Base-by-base conservation (phyloP, 2,329 filamentous ascomycete species). In the Pseudogymnoascus sp. region DNA sequence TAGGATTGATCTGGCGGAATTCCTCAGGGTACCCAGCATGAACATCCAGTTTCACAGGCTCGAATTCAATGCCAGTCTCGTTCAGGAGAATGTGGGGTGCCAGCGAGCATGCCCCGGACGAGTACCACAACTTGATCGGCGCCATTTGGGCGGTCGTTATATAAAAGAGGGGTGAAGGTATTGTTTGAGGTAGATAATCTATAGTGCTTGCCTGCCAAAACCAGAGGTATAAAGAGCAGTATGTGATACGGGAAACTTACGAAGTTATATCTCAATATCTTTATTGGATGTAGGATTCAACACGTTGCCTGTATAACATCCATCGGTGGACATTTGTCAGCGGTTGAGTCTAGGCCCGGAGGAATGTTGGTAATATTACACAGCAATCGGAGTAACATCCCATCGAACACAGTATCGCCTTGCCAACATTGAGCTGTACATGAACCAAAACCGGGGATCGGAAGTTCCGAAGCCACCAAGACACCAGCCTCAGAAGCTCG, bases 81-180 rank as follows among this genome's bases (percentile, higher is more conserved):
- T 67, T 64, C 15, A 75, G 68, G 44, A 75, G 65, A 53, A 75
- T 72, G 40, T 75, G 73, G 1, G 72, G 68, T 37, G 68, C 70
- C 3, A 74, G 65, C 31, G 72, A 74, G 65, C 72, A 75, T 7
- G 73, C 66, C 42, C 68, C 70, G 1, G 72, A 67, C 2, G 67
- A 50, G 64, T 68, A 70, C 63, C 69, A 74, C 35, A 74, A 65
- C 64, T 68, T 71, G 26, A 72, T 66, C 7, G 64, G 35, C 13
- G 67, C 46, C 67, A 71, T 53, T 53, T 31, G 13, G 26, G 46
- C 15, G 46, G 26, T 31, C 9, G 46, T 31, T 53, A 31, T 53
- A 21, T 53, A 53, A 19, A 31, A 2, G 9, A 17, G 31, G n/a
- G 4, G 46, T 31, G 23, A 7, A 11, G 1, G 26, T 31, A 31